Conservation (phyloP, 352 stramenopile species). For the Phytophthora capsici region DNA sequence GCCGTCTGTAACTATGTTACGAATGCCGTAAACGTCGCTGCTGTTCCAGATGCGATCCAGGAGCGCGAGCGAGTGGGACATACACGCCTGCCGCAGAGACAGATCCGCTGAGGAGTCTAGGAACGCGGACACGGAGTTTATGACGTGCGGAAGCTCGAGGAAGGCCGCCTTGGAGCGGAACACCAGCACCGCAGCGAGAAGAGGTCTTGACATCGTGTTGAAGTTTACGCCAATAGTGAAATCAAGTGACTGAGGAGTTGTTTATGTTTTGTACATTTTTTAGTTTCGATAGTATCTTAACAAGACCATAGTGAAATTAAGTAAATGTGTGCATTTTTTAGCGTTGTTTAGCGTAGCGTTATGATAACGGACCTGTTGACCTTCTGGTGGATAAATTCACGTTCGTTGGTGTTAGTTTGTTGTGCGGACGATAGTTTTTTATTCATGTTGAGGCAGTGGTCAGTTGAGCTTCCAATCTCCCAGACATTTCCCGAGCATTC, state of each 20-base stretch:
- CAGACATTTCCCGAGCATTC: slow-evolving; percentile 9
- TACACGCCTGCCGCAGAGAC: not conserved
- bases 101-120: not conserved
- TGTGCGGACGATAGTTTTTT: not conserved
- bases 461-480: slow-evolving; percentile 13
- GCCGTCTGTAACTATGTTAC: not conserved
- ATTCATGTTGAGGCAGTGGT: not conserved
- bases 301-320: no score
- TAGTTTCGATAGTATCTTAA: no score
- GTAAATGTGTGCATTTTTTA: no score
- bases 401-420: not conserved
- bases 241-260: not conserved
- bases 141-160: not conserved
- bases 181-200: not conserved
- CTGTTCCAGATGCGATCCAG: not conserved
- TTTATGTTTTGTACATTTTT: not conserved
- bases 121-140: not conserved
- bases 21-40: not conserved
- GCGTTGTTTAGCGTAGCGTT: no score
- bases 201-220: not conserved
- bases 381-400: slow-evolving; percentile 16
- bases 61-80: not conserved
- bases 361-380: not conserved
- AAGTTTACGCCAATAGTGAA: not conserved
- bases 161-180: not conserved